Percentiles rank a stretch among this genome's conserved stretches.
phyloP scores from a whole-genome alignment of 2,329 filamentous ascomycete genomes.

The Orbilia ellipsospora region DNA sequence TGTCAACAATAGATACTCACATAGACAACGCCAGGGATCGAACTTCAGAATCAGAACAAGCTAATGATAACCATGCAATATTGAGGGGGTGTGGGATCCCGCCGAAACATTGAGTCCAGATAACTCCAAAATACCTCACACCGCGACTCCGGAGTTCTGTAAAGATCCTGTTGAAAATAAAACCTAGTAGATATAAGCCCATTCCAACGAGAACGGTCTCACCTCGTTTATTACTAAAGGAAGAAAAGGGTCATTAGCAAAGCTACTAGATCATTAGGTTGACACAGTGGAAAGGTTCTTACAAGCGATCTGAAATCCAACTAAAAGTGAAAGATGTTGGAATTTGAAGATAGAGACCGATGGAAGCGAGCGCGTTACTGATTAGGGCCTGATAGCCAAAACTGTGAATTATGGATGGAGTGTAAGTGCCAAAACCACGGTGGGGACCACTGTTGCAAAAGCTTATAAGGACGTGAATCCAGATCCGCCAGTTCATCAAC shows the following conservation, averaged over 20 bases:
- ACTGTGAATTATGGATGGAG: constrained; percentile 68
- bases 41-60: constrained; percentile 70
- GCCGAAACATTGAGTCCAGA: constrained; percentile 69
- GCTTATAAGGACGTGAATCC: constrained; percentile 68
- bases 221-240: constrained; percentile 65
- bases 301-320: constrained; percentile 68
- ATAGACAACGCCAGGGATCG: constrained; percentile 71
- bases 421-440: constrained; percentile 67
- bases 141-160: constrained; percentile 64
- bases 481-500: constrained; percentile 68
- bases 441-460: constrained; percentile 66
- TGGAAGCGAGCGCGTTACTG: constrained; percentile 69
- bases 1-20: constrained; percentile 60
- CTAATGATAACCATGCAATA: constrained; percentile 71
- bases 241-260: not conserved
- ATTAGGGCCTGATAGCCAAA: constrained; percentile 67
- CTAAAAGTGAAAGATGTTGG: constrained; percentile 68
- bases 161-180: constrained; percentile 69
- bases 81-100: constrained; percentile 70
- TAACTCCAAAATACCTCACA: constrained; percentile 68
- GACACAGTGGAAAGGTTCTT: constrained; percentile 57
- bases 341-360: constrained; percentile 68
- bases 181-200: constrained; percentile 66
- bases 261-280: not conserved
- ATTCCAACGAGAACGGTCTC: constrained; percentile 68